phyloP scores from a whole-genome alignment of 2,329 filamentous ascomycete genomes.

The Fusarium papillatum region DNA sequence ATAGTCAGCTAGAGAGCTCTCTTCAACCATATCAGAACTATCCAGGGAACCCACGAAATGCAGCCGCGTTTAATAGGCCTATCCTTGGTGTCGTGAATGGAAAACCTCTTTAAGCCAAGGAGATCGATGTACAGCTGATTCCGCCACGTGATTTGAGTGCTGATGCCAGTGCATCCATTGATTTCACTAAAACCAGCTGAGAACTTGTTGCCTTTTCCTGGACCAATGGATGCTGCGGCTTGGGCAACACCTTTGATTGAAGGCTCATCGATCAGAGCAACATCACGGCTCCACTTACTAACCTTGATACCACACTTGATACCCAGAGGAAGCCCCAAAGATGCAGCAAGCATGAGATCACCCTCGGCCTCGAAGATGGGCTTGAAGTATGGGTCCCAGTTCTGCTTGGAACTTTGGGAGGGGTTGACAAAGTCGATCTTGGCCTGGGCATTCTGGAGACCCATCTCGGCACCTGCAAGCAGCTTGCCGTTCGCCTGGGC shows the following conservation, averaged over 20 bases:
- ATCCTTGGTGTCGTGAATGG: neutral
- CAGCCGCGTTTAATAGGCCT: neutral
- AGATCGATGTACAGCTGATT: constrained; percentile 41
- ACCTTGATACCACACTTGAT: constrained; percentile 29
- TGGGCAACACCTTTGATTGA: neutral
- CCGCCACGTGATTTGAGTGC: constrained; percentile 44
- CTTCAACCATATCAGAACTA: neutral
- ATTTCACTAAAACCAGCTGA: constrained; percentile 33
- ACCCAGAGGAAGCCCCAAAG: constrained; percentile 46
- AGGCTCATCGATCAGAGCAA: neutral
- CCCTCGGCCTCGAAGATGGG: constrained; percentile 47
- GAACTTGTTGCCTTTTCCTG: constrained; percentile 11
- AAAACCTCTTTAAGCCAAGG: constrained; percentile 40
- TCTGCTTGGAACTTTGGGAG: constrained; percentile 28
- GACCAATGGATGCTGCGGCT: neutral
- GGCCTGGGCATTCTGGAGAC: constrained; percentile 40
- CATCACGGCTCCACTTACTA: neutral
- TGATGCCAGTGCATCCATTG: constrained; percentile 44
- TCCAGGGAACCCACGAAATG: neutral
- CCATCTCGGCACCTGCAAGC: constrained; percentile 48
- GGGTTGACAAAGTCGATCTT: constrained; percentile 42
- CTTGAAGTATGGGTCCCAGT: constrained; percentile 46
- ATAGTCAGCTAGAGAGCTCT: neutral
- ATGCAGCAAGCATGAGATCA: constrained; percentile 40
- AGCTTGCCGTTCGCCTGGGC: constrained; percentile 42